A percentile compares a stretch with the other conserved stretches of the same genome.
Conservation (phyloP, 1,284 basidiomycete species). For the Mrakiaceae sp. region DNA sequence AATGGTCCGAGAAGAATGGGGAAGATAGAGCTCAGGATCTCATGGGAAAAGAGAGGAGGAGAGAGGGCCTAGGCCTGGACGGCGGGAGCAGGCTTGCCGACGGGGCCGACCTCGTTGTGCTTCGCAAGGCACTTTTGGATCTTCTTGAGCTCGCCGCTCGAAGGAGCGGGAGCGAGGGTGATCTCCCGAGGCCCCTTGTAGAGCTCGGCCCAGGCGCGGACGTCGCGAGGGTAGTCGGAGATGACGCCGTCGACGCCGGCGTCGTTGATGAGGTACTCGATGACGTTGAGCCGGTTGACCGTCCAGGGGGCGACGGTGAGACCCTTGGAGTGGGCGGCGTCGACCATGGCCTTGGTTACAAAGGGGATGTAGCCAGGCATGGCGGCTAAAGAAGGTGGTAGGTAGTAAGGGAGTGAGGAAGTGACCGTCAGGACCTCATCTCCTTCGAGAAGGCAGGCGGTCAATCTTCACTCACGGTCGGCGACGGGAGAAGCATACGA, state of each 20-base stretch:
- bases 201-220: conserved; percentile 22
- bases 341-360: conserved; percentile 55
- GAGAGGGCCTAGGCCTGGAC: too few species aligned
- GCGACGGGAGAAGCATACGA: conserved; percentile 33
- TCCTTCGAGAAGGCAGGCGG: too few species aligned
- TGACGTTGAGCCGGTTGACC: conserved; percentile 47
- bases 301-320: conserved; percentile 61
- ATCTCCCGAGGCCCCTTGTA: conserved; percentile 14
- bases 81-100: too few species aligned
- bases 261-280: conserved; percentile 44
- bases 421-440: too few species aligned
- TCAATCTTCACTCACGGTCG: background rate
- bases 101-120: conserved; percentile 20
- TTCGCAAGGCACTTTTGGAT: conserved; percentile 23
- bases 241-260: conserved; percentile 55
- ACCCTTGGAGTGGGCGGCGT: conserved; percentile 50
- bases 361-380: conserved; percentile 46
- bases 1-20: too few species aligned
- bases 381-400: conserved; percentile 35
- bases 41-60: too few species aligned
- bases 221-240: conserved; percentile 26
- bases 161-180: conserved; percentile 20
- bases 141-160: conserved; percentile 17
- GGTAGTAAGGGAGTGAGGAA: conserved; percentile 20
- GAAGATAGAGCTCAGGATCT: too few species aligned